Percentiles rank a stretch among this genome's conserved stretches.
Evolutionary conservation across 1,284 basidiomycete genomes (phyloP).

Genomic region (Tilletia setariae): DNA sequence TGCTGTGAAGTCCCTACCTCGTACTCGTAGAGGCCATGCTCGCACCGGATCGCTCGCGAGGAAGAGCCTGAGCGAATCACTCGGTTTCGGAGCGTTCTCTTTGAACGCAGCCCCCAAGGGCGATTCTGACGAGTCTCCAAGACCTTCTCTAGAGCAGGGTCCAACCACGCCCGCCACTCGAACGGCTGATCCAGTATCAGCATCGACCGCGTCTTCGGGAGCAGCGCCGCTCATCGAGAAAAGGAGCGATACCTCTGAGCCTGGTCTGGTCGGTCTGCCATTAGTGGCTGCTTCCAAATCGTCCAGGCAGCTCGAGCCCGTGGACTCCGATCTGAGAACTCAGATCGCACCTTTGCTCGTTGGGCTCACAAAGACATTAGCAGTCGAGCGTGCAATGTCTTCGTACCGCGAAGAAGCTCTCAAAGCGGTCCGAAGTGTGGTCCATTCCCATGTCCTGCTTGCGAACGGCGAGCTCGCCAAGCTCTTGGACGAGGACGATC

Average conservation of each 20-base stretch:
- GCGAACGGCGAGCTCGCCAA: slow-evolving; percentile 25
- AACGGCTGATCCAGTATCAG: neutral
- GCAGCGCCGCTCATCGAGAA: neutral
- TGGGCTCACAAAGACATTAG: slow-evolving; percentile 72
- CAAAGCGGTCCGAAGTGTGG: slow-evolving; percentile 64
- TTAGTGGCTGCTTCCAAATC: neutral
- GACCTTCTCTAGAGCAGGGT: neutral
- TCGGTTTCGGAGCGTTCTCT: neutral
- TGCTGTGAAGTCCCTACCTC: neutral
- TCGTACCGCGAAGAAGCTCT: slow-evolving; percentile 77
- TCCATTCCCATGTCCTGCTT: slow-evolving; percentile 21
- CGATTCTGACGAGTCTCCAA: slow-evolving; percentile 4
- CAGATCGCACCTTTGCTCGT: slow-evolving; percentile 69
- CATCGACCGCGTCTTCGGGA: neutral
- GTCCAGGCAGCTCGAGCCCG: slow-evolving; percentile 3
- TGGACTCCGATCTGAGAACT: slow-evolving; percentile 58
- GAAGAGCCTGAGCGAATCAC: slow-evolving; percentile 8
- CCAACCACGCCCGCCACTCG: neutral
- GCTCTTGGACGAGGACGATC: slow-evolving; percentile 51
- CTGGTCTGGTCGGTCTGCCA: slow-evolving; percentile 19
- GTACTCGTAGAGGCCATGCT: slow-evolving; percentile 6
- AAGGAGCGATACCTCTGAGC: slow-evolving; percentile 17
- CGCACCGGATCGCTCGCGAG: neutral
- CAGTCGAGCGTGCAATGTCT: slow-evolving; percentile 66
- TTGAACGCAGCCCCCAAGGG: neutral